A percentile compares a stretch with the other conserved stretches of the same genome.
phyloP scores from a whole-genome alignment of 176 grass and related monocot species.

The Eremochloa ophiuroides region DNA sequence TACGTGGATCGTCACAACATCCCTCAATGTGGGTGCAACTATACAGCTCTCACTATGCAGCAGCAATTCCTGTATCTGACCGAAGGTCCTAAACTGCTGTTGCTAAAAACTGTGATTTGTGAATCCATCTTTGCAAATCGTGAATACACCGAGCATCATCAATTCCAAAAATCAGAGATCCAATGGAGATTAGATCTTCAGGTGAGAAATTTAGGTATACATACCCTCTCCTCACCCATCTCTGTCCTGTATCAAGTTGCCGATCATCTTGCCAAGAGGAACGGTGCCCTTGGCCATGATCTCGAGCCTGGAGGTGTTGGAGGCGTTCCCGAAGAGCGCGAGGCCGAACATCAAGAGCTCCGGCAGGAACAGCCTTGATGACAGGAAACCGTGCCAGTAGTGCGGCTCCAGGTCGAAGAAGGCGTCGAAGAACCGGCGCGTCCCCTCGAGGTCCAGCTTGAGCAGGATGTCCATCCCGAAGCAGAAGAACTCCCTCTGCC shows the following conservation, averaged over 20 bases:
- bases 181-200: slow-evolving; percentile 36
- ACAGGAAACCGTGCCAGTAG: slow-evolving; percentile 97
- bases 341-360: slow-evolving; percentile 87
- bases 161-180: slow-evolving; percentile 39
- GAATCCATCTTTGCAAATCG: slow-evolving; percentile 28
- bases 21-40: slow-evolving; percentile 18
- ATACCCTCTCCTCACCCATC: slow-evolving; percentile 38
- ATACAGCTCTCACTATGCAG: slow-evolving; percentile 28
- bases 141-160: slow-evolving; percentile 17
- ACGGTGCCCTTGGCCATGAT: slow-evolving; percentile 96
- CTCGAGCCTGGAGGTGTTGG: slow-evolving; percentile 85
- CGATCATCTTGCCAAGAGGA: slow-evolving; percentile 85
- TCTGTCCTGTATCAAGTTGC: slow-evolving; percentile 81
- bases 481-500: slow-evolving; percentile 98
- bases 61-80: slow-evolving; percentile 14
- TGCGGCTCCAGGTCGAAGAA: slow-evolving; percentile 94
- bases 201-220: slow-evolving; percentile 22
- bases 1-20: slow-evolving; percentile 5
- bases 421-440: slow-evolving; percentile 74
- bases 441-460: slow-evolving; percentile 86
- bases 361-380: slow-evolving; percentile 81
- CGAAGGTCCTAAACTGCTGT: slow-evolving; percentile 17
- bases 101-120: not conserved
- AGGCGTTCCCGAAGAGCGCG: slow-evolving; percentile 72
- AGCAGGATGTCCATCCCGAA: slow-evolving; percentile 98